Conservation (phyloP, 208 protist species). For the Acanthamoeba royreba region DNA sequence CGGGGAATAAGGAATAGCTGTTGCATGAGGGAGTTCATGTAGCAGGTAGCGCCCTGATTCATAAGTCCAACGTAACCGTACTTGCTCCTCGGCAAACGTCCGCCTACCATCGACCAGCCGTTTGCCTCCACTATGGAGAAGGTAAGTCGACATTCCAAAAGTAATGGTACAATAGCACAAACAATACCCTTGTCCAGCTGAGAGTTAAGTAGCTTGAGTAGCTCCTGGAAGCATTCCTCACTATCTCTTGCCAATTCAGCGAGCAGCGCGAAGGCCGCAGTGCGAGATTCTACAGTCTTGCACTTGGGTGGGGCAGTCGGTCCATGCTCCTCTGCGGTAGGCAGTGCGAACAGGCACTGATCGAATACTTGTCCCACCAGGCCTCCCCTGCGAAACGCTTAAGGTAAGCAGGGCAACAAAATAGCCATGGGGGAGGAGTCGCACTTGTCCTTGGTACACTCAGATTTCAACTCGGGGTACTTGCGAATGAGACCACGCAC, state of each 20-base stretch:
- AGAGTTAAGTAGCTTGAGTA: background rate
- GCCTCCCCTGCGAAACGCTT: background rate
- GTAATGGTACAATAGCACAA: background rate
- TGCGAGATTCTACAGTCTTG: constrained; percentile 71
- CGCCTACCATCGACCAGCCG: background rate
- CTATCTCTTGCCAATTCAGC: constrained; percentile 52
- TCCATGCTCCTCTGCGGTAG: constrained; percentile 60
- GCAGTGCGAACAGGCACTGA: constrained; percentile 77
- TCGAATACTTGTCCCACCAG: constrained; percentile 55
- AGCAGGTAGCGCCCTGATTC: constrained; percentile 84
- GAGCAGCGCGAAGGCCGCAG: constrained; percentile 69
- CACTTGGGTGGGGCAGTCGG: constrained; percentile 74
- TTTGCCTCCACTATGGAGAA: background rate
- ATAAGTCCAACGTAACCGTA: constrained; percentile 76
- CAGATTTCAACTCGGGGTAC: background rate
- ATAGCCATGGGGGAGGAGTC: background rate
- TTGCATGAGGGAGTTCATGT: constrained; percentile 83
- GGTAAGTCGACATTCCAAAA: background rate
- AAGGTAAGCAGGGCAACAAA: background rate
- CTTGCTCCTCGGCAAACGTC: background rate
- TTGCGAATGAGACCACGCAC: background rate
- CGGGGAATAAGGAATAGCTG: constrained; percentile 74
- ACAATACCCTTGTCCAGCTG: constrained; percentile 16
- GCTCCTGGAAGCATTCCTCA: constrained; percentile 2
- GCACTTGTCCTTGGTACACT: constrained; percentile 6